These are phyloP conservation scores for Punctularia strigosozonata DNA, from an alignment of 768 basidiomycete genomes.

Conservation along the genomic window DNA sequence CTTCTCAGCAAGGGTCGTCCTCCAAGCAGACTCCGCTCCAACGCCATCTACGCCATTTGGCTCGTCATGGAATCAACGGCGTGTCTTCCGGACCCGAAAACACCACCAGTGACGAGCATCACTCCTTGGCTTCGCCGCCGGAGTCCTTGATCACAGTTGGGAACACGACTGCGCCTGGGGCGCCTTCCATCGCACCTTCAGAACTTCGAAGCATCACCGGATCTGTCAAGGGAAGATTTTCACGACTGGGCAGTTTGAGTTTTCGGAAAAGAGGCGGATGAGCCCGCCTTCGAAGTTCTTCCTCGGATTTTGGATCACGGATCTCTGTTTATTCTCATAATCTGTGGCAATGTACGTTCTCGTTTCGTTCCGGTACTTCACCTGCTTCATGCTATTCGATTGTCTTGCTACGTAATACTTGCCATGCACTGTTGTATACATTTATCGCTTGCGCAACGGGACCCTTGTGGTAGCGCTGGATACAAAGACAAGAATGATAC, in stretches of 20 bases:
- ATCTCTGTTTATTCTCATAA: background rate
- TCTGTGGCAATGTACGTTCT: conserved; percentile 7
- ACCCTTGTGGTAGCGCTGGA: too few species aligned
- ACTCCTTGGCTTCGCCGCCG: conserved; percentile 57
- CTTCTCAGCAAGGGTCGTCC: too few species aligned
- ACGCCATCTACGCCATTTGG: conserved; percentile 68
- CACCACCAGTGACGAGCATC: conserved; percentile 40
- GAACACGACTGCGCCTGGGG: conserved; percentile 32
- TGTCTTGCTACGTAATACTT: too few species aligned
- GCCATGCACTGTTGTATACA: too few species aligned
- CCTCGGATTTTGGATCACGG: conserved; percentile 1
- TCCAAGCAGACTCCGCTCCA: conserved; percentile 66
- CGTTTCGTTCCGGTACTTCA: too few species aligned
- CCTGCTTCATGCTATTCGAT: too few species aligned
- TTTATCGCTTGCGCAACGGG: too few species aligned
- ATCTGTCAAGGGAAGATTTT: conserved; percentile 63
- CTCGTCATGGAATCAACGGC: conserved; percentile 74
- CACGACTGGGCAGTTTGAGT: conserved; percentile 64
- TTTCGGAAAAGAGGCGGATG: conserved; percentile 40
- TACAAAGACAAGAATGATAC: too few species aligned
- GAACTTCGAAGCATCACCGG: conserved; percentile 44
- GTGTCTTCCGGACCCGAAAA: conserved; percentile 68
- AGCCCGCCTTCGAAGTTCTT: background rate
- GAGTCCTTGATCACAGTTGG: conserved; percentile 42
- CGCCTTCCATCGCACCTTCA: conserved; percentile 51